Conservation (phyloP, 371 early-diverging fungal species). For the Synchytrium microbalum region DNA sequence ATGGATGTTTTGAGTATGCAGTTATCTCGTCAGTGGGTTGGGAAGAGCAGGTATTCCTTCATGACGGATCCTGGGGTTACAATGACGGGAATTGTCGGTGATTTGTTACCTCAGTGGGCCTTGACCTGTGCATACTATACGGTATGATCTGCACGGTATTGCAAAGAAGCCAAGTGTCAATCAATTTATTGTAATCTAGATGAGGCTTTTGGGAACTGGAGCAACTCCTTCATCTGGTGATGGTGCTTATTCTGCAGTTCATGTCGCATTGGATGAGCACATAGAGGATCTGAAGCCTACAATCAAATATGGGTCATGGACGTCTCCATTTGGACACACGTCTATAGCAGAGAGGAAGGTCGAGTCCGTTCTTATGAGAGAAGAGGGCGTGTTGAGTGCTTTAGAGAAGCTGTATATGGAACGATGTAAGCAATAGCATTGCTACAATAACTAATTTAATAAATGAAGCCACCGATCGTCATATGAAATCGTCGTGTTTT, state of each 20-base stretch:
- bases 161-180: too few species aligned
- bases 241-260: neutral
- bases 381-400: neutral
- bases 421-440: neutral
- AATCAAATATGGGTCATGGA: neutral
- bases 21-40: neutral
- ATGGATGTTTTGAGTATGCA: constrained; percentile 6
- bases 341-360: neutral
- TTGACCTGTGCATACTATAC: neutral
- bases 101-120: neutral
- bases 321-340: neutral
- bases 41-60: neutral
- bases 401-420: neutral
- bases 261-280: neutral
- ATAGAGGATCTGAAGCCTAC: neutral
- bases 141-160: too few species aligned
- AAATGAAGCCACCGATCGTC: too few species aligned
- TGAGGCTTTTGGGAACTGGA: neutral
- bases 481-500: too few species aligned
- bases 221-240: neutral
- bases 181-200: neutral
- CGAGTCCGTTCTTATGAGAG: neutral
- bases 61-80: neutral
- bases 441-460: too few species aligned
- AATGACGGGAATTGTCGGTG: neutral